Evolutionary conservation across 2,329 filamentous ascomycete genomes (phyloP), one percentile per base, ranked within the genome.

Genomic region (Trichoderma pleuroti): DNA sequence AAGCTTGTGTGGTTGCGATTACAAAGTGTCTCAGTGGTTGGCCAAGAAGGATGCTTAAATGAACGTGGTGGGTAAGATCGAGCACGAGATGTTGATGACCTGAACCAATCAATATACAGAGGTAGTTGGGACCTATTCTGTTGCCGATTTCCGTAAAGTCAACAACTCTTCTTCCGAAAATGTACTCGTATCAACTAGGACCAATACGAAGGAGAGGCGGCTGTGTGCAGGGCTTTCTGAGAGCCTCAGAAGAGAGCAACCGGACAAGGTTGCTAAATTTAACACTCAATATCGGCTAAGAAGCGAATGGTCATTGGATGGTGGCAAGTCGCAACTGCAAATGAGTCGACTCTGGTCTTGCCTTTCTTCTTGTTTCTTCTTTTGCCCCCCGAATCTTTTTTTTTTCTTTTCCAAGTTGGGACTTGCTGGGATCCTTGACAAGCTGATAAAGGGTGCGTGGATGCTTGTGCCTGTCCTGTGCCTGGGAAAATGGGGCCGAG

Each of bases 381-480:
- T 36, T 28, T 34, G 26, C 49, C 30, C 30, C 49, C 62, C 46
- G 42, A 66, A 14, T 32, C 11, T 34, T 30, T 21, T 67, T 59
- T 42, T 34, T 46, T 11, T 24, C 12, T 67, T 30, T 42, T 21
- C 36, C 16, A 67, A 59, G 64, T 67, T 67, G 64, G 64, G 64
- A 67, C 64, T 26, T 46, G 46, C 49, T 59, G 24, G 64, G 52
- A 46, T 46, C 34, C 52, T 49, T n/a, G 65, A 24, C 26, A 46
- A 46, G 52, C 65, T 68, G 65, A 60, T 60, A 54, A 36, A 36
- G 46, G 42, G 34, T 36, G 52, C 64, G 56, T 42, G 34, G 64
- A 34, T 34, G 46, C 46, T 24, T 52, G 46, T 52, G 46, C 46
- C 46, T 49, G n/a, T 49, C 42, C n/a, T 52, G 52, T 42, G n/a